These are phyloP conservation scores for Teunomyces aglyptinius DNA, from an alignment of 805 yeast genomes.

Conservation along the genomic window DNA sequence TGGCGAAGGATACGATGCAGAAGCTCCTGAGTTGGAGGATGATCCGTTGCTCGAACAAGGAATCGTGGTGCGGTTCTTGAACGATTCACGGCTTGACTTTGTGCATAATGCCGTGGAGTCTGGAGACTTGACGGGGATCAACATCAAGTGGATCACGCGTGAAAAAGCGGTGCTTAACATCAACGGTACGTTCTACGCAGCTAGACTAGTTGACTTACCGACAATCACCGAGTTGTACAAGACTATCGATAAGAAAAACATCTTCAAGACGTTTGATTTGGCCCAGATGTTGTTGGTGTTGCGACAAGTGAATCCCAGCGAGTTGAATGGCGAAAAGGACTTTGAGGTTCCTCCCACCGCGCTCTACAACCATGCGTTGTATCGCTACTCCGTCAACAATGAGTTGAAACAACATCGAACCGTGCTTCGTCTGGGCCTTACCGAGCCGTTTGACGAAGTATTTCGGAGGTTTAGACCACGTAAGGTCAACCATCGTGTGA, in stretches of 20 bases:
- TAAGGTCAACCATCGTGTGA: conserved; percentile 64
- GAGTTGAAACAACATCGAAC: conserved; percentile 46
- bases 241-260: conserved; percentile 83
- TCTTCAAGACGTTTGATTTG: conserved; percentile 82
- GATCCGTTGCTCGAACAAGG: conserved; percentile 93
- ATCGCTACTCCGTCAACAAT: conserved; percentile 28
- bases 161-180: conserved; percentile 75
- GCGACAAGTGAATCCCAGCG: conserved; percentile 44
- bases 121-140: conserved; percentile 70
- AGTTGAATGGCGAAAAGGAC: conserved; percentile 44
- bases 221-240: conserved; percentile 84
- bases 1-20: conserved; percentile 96
- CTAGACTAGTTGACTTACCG: conserved; percentile 85
- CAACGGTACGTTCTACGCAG: conserved; percentile 70
- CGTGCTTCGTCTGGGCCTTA: conserved; percentile 72
- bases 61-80: conserved; percentile 69
- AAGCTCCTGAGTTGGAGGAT: conserved; percentile 93
- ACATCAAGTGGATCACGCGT: conserved; percentile 79
- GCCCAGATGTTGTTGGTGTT: conserved; percentile 82
- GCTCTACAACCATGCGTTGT: conserved; percentile 39
- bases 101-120: conserved; percentile 73
- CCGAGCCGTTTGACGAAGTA: conserved; percentile 75
- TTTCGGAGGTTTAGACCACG: conserved; percentile 69
- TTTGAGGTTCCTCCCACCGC: conserved; percentile 40
- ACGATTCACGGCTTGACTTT: conserved; percentile 66